A percentile compares a stretch with the other conserved stretches of the same genome.
Conservation (phyloP, 2,329 filamentous ascomycete species). For the Claviceps sorghi region DNA sequence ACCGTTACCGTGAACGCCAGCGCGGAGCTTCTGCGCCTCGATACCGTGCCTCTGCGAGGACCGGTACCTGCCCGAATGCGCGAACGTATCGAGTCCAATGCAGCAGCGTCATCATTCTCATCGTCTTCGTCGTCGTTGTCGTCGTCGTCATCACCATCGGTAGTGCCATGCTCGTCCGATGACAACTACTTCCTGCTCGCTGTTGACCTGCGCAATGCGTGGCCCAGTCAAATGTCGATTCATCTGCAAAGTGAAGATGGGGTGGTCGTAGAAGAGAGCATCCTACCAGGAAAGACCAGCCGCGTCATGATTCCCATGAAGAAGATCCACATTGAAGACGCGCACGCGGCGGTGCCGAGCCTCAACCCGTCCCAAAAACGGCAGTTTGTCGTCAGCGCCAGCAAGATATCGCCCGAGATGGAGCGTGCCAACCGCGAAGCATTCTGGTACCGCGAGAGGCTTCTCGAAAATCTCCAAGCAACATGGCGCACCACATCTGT, state of each 20-base stretch:
- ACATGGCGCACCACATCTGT: conserved; percentile 50
- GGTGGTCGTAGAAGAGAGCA: conserved; percentile 36
- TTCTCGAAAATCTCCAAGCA: conserved; percentile 57
- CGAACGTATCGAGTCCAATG: conserved; percentile 26
- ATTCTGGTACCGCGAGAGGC: conserved; percentile 81
- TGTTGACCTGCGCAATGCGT: conserved; percentile 76
- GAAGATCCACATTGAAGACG: conserved; percentile 60
- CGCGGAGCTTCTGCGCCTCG: conserved; percentile 66
- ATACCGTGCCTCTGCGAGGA: conserved; percentile 59
- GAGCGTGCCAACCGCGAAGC: conserved; percentile 67
- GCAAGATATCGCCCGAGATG: conserved; percentile 62
- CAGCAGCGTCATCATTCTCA: conserved; percentile 7
- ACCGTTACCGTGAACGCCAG: conserved; percentile 87
- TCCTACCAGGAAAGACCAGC: conserved; percentile 54
- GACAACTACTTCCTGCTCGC: conserved; percentile 60
- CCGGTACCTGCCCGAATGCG: conserved; percentile 49
- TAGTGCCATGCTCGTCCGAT: conserved; percentile 25
- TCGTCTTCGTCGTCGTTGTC: not conserved
- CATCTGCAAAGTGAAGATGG: conserved; percentile 41
- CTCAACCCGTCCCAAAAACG: conserved; percentile 69
- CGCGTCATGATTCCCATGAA: conserved; percentile 64
- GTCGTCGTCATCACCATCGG: conserved; percentile 5
- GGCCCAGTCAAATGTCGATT: conserved; percentile 66
- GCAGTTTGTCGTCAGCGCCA: conserved; percentile 82
- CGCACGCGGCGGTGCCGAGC: conserved; percentile 62